Evolutionary conservation across 2,329 filamentous ascomycete genomes (phyloP).

Genomic region (Phialemoniopsis sp.): DNA sequence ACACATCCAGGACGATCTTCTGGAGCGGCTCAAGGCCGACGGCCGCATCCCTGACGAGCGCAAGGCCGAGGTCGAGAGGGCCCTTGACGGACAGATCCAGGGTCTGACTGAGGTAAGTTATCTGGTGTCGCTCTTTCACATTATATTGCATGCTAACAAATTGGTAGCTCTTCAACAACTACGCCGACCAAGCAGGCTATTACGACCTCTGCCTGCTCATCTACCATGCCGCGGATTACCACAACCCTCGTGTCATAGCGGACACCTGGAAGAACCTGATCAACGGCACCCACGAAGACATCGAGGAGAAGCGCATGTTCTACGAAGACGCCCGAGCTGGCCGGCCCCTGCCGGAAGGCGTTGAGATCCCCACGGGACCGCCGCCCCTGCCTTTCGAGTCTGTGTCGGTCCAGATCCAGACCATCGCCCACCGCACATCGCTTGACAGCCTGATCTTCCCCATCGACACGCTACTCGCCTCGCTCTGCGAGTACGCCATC

Average conservation of each 20-base stretch:
- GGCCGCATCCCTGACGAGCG: conserved; percentile 61
- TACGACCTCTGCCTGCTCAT: conserved; percentile 92
- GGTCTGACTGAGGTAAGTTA: conserved; percentile 68
- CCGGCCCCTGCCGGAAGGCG: conserved; percentile 23
- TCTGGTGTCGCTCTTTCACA: conserved; percentile 5
- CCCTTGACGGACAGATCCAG: conserved; percentile 75
- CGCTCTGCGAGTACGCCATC: conserved; percentile 59
- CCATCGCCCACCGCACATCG: conserved; percentile 61
- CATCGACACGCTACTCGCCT: conserved; percentile 54
- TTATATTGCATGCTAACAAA: conserved; percentile 9
- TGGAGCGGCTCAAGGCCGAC: conserved; percentile 74
- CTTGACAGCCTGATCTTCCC: conserved; percentile 66
- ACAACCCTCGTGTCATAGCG: conserved; percentile 78
- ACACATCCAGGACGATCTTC: conserved; percentile 88
- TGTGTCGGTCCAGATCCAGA: conserved; percentile 59
- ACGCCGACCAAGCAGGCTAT: conserved; percentile 82
- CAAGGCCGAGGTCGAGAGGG: conserved; percentile 58
- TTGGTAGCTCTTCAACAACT: conserved; percentile 80
- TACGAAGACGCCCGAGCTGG: conserved; percentile 34
- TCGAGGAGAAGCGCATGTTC: conserved; percentile 33
- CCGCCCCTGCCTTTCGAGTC: conserved; percentile 64
- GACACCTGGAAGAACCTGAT: conserved; percentile 83
- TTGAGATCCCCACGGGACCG: conserved; percentile 22
- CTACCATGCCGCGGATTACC: conserved; percentile 87
- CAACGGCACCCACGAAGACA: conserved; percentile 61